Evolutionary conservation across 208 protist species (phyloP).

Genomic region (Sergeia podlipaevii): DNA sequence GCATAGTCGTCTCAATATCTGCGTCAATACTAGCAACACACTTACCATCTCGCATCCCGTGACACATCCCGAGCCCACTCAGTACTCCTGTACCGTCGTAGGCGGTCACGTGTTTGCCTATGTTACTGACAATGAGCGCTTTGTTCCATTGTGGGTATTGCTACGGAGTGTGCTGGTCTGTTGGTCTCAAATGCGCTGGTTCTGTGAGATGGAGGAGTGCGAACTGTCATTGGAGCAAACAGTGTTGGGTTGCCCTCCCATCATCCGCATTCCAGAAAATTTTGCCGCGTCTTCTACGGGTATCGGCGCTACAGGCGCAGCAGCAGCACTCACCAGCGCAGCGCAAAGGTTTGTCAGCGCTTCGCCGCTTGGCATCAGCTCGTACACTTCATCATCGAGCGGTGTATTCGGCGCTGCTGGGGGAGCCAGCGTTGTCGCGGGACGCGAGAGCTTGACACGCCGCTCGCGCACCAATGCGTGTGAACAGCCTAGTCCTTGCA

Average conservation of each 20-base stretch:
- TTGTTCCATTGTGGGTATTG: slow-evolving; percentile 36
- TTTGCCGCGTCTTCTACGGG: neutral
- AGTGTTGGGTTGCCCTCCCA: slow-evolving; percentile 5
- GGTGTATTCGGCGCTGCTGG: neutral
- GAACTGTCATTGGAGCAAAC: slow-evolving; percentile 23
- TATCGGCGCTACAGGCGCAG: neutral
- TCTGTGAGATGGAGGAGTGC: slow-evolving; percentile 29
- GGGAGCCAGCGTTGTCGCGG: no score
- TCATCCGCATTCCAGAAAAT: neutral
- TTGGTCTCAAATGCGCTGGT: slow-evolving; percentile 33
- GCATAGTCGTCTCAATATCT: slow-evolving; percentile 26
- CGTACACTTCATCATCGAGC: neutral
- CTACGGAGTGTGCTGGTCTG: slow-evolving; percentile 29
- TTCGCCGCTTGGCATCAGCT: no score
- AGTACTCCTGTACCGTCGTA: slow-evolving; percentile 29
- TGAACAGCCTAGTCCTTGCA: no score
- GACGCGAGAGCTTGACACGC: no score
- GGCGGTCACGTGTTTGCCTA: slow-evolving; percentile 36
- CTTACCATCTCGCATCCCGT: slow-evolving; percentile 35
- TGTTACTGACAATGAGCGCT: slow-evolving; percentile 17
- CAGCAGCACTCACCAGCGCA: neutral
- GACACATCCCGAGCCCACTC: slow-evolving; percentile 12
- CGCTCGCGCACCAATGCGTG: no score
- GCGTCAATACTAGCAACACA: slow-evolving; percentile 14
- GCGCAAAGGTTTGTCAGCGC: no score